Base-by-base conservation (phyloP, 306 rosid genomes). In the Geum urbanum region DNA sequence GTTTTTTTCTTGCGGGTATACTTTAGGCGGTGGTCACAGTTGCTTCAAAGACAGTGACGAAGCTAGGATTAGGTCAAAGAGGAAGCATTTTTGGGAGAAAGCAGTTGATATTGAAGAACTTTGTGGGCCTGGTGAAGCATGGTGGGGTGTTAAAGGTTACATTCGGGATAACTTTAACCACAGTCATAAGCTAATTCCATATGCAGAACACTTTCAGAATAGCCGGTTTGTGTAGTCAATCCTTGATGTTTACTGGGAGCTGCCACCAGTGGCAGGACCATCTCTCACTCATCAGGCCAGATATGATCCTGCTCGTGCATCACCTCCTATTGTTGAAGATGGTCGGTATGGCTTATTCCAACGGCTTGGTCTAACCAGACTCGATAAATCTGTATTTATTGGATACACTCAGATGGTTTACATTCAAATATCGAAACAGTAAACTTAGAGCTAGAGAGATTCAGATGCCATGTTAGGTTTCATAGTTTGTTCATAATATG, bases 361-460 rank as follows among this genome's bases (percentile, higher is more conserved):
- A 63, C 81, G 92, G 74, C 91, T 95, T 68, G 99, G 97, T 74
- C 77, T 95, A 64, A 72, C 87, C 58, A 56, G 82, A 46, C 82
- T 95, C 46, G 97, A 89, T 73, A 78, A 63, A 48, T 84, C 92
- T 84, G 95, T 95, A 81, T 95, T 95, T 83, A 91, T 87, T 67
- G 99, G 99, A 73, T 95, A 95, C 82, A 95, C 99, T 68, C 99
- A 95, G 79, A 87, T 95, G 97, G 97, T 83, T 82, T 91, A 95
- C 84, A 63, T 95, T 77, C 85, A 95, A 91, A 86, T 95, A 86
- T 89, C 95, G 65, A 70, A 83, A 81, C 84, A 74, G 82, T 84
- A 77, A 84, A 68, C 74, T 76, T 67, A 75, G 80, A 67, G 75
- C 70, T 78, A 27, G 65, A 72, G 67, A 59, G 85, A 76, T 68